Base-by-base conservation (phyloP, 2,329 filamentous ascomycete species). In the Aspergillus caelatus region DNA sequence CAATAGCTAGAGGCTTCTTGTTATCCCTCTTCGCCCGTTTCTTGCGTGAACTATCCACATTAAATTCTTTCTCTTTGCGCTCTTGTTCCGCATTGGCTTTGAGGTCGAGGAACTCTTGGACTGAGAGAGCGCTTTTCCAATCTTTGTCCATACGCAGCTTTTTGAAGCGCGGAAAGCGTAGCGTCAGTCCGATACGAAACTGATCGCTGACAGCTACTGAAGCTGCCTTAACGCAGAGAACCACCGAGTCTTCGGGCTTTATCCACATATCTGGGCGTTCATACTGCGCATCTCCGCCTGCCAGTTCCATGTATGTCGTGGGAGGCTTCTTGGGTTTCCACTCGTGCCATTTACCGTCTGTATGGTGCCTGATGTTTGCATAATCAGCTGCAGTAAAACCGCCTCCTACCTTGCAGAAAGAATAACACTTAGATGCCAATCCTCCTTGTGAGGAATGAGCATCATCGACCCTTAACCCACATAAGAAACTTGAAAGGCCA, bases 351-450 rank as follows among this genome's bases (percentile, higher is more conserved):
- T 97, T 97, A 6, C 91, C 93, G 63, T 97, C 91, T 0, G 94
- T 98, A 28, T 88, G 85, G 71, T 96, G 92, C 6, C 88, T 85
- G 53, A 99, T 89, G 62, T 90, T 88, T 0, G 90, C 88, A 75
- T 97, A 98, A 72, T 99, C 95, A 58, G 91, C 88, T 0, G 88
- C 90, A 16, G 87, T 89, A 75, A 98, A 94, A 0, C 95, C 95
- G 59, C 95, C 95, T n/a, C 95, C 95, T 19, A 99, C 95, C 77
- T 95, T 97, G 84, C 94, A 96, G 80, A 99, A 97, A n/a, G 93
- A 97, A 71, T 89, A 91, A 73, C 89, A 96, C 76, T 92, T 93
- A 78, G 92, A 90, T 0, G 88, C 85, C 65, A 88, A 85, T 6
- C 77, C 71, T 12, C 80, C 81, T 28, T 78, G 78, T 41, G 83